Base-by-base conservation (phyloP, 345 rosid genomes). In the Microthlaspi erraticum region DNA sequence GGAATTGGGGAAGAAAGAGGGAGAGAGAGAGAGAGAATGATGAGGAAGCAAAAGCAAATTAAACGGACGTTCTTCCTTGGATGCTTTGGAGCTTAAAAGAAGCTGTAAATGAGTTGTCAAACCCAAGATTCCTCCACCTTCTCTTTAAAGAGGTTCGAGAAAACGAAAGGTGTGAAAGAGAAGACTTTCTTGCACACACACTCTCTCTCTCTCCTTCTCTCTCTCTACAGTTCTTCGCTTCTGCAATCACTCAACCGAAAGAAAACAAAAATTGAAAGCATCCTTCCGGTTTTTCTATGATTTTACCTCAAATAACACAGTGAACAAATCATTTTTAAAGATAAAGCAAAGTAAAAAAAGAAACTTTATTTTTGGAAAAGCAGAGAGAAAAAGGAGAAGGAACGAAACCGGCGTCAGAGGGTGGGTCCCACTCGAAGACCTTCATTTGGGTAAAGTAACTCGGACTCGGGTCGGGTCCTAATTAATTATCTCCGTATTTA, bases 121-220 rank as follows among this genome's bases (percentile, higher is more conserved):
- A 80, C 89, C 88, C 92, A 84, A 82, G 86, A 81, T 78, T 83
- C 86, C 80, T 73, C 83, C 61, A 72, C 56, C 79, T 70, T 76
- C 54, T 76, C 29, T 33, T 33, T 69, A 63, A 56, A 66, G 72
- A 76, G 67, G 72, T 66, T 70, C 72, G 55, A 73, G 77, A 81
- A 83, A 85, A 66, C 81, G 82, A 79, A 81, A 83, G 85, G 87
- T 81, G 94, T 88, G 96, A 86, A 83, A 78, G 84, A 79, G 86
- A 82, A 83, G 91, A 92, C 89, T 80, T 85, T 59, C 82, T 71
- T 76, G 71, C n/a, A n/a, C n/a, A n/a, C n/a, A 44, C 64, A 31
- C 46, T 4, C 14, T 7, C 71, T 29, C 72, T 54, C 54, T 68
- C 29, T 26, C 29, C 29, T 26, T 26, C 56, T 63, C 64, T 63